phyloP scores from a whole-genome alignment of 495 filamentous ascomycete species.

The Rhizodiscina lignyota region DNA sequence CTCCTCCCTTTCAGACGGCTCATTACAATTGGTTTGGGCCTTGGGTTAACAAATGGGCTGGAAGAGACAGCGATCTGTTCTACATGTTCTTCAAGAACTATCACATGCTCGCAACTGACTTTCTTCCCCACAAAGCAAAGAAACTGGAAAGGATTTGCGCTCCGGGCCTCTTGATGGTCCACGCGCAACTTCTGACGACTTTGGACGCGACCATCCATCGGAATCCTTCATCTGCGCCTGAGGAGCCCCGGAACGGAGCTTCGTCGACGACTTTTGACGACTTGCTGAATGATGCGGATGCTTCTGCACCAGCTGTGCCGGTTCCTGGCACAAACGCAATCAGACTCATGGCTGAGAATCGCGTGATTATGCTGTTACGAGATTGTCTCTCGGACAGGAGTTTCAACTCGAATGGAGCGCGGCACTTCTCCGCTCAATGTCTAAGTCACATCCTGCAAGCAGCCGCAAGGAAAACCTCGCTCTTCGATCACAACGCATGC shows the following conservation, averaged over 20 bases:
- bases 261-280: constrained; percentile 62
- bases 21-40: constrained; percentile 73
- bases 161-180: constrained; percentile 68
- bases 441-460: constrained; percentile 61
- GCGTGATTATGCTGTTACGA: constrained; percentile 69
- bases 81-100: constrained; percentile 90
- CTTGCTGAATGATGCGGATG: constrained; percentile 55
- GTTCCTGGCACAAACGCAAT: constrained; percentile 49
- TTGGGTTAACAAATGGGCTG: constrained; percentile 77
- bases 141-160: constrained; percentile 46
- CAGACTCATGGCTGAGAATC: constrained; percentile 81
- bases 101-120: constrained; percentile 67
- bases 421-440: constrained; percentile 59
- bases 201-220: constrained; percentile 79
- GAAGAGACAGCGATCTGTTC: constrained; percentile 81
- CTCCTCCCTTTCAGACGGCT: constrained; percentile 48
- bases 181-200: constrained; percentile 68
- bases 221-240: constrained; percentile 29
- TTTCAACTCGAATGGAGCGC: constrained; percentile 27
- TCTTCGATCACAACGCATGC: constrained; percentile 78
- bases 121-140: constrained; percentile 49
- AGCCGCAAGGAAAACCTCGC: constrained; percentile 55
- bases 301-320: constrained; percentile 44
- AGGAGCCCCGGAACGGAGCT: constrained; percentile 26
- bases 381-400: constrained; percentile 68